Base-by-base conservation (phyloP, 176 grass and related monocot species). In the Aegilops tauschii region DNA sequence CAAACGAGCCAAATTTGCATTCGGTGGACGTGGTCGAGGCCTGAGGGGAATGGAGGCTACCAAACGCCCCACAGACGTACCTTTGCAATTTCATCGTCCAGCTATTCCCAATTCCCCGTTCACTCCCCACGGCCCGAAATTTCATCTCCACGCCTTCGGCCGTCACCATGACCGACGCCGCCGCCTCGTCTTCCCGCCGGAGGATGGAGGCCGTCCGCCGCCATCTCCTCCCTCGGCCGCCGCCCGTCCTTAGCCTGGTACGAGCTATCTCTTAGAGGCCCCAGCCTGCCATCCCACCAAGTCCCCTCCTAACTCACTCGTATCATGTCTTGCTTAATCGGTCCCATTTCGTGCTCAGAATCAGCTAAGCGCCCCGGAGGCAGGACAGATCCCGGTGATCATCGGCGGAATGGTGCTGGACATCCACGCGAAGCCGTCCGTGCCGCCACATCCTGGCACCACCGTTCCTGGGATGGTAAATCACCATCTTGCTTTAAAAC, bases 391-490 rank as follows among this genome's bases (percentile, higher is more conserved):
- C 30, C 88, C 90, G 63, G 90, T 95, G 50, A 81, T 95, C 68
- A 90, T 95, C 3, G 90, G 93, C 25, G 93, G 93, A 62, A 95
- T 92, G 93, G 90, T 95, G 68, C 64, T 92, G 84, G 90, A 92
- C 82, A 87, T 95, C 76, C 93, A 92, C 10, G 90, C 90, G 37
- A 95, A 89, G 50, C 93, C 93, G 45, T 89, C 78, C 28, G 81
- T 80, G 58, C 80, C 76, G 36, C 86, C 88, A 12, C 65, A 81
- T 32, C 93, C 86, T 14, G 86, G 93, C 64, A 90, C 88, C 8
- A 92, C 93, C 18, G 89, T 85, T 13, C 93, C 93, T 34, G 93
- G 93, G 30, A 86, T 76, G 90, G 93, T 92, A 82, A 50, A 67
- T 14, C 59, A 52, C 65, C 30, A 32, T 20, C 35, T 81, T 54